Evolutionary conservation across 2,329 filamentous ascomycete genomes (phyloP), one percentile per base, ranked within the genome.

Genomic region (Aciculosporium take): DNA sequence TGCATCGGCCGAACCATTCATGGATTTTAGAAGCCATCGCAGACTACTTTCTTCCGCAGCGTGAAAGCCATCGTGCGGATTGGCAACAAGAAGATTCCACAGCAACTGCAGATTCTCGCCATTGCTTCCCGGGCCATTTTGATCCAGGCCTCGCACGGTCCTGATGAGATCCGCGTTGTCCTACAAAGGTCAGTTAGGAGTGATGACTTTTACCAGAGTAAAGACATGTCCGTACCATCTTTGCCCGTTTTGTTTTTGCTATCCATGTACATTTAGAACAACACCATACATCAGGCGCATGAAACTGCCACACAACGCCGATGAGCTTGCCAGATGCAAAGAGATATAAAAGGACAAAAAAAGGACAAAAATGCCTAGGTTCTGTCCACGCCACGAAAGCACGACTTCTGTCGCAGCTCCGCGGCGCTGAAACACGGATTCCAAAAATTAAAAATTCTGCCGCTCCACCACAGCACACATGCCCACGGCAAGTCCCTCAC

Each of bases 11-110:
- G 61, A 49, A 17, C 66, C 65, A 45, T 68, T 69, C 72, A 77
- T 76, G 40, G 68, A 68, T 51, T 79, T 76, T 40, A 82, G 66
- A 2, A 84, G 64, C 66, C 77, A 76, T 61, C 74, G 67, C 42
- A 83, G 52, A 39, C 75, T 68, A 44, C 67, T 73, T 49, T 75
- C 69, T 48, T 77, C 72, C 3, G 69, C 65, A 2, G 71, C 71
- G 46, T 67, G 69, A 35, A 72, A 72, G 28, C 59, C 57, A 1
- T 59, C 58, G 18, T 60, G 53, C 3, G 59, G 60, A 2, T 62
- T 60, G 2, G 61, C 58, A 4, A 64, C 60, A n/a, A 77, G 56
- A 5, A 61, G 56, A 6, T 56, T 58, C 72, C 71, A 76, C 12
- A 77, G 49, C 17, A 57, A 56, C 40, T 64, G 57, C 30, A 77